These are phyloP conservation scores for Chrysanthemum lavandulifolium DNA, from an alignment of 129 eudicot genomes.

Conservation along the genomic window DNA sequence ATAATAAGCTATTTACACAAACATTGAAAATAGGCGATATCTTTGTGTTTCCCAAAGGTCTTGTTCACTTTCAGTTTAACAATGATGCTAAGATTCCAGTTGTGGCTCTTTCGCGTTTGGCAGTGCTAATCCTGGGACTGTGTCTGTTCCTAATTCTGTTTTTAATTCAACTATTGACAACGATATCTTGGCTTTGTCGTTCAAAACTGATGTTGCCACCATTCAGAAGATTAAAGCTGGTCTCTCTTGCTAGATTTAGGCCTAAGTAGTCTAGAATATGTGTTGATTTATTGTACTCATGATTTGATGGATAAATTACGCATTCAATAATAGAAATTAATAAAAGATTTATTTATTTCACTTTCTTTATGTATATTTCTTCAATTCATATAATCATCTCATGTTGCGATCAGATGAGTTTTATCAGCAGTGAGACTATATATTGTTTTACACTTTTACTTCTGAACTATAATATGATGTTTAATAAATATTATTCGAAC, in stretches of 20 bases:
- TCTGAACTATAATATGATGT: neutral
- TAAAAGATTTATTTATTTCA: neutral
- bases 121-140: conserved; percentile 39
- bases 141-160: conserved; percentile 30
- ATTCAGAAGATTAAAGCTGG: conserved; percentile 36
- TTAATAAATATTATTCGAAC: neutral
- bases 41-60: conserved; percentile 44
- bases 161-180: conserved; percentile 32
- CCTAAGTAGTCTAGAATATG: neutral
- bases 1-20: conserved; percentile 34
- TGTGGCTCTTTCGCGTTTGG: conserved; percentile 36
- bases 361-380: neutral
- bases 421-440: neutral
- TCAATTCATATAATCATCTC: no score
- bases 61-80: conserved; percentile 37
- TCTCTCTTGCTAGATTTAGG: conserved; percentile 1
- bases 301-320: conserved; percentile 4
- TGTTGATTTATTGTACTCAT: neutral
- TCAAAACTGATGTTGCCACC: conserved; percentile 35
- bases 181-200: conserved; percentile 32
- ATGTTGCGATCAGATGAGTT: neutral
- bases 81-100: conserved; percentile 20
- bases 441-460: neutral
- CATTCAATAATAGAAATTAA: neutral
- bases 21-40: conserved; percentile 33